These are phyloP conservation scores for Teratosphaeria destructans DNA, from an alignment of 2,329 filamentous ascomycete genomes.

Conservation along the genomic window DNA sequence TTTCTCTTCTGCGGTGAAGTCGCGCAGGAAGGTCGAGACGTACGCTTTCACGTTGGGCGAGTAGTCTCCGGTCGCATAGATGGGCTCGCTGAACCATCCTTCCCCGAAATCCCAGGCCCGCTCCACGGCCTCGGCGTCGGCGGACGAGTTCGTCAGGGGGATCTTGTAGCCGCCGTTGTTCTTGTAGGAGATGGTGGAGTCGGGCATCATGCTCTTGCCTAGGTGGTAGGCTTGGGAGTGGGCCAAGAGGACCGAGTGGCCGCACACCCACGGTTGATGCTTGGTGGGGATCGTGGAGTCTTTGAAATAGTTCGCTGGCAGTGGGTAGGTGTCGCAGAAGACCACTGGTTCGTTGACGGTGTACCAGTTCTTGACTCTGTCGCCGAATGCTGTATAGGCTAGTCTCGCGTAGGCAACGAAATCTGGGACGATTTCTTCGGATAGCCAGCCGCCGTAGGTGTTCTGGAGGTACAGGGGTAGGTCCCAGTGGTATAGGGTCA, in stretches of 20 bases:
- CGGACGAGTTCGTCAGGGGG: constrained; percentile 34
- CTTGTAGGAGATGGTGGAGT: constrained; percentile 23
- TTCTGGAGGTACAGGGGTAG: constrained; percentile 67
- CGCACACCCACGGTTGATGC: constrained; percentile 27
- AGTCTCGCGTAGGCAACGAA: constrained; percentile 33
- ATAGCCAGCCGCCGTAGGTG: constrained; percentile 67
- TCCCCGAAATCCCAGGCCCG: constrained; percentile 29
- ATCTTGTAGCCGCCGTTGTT: constrained; percentile 29
- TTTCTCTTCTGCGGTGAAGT: constrained; percentile 25
- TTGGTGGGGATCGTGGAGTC: constrained; percentile 24
- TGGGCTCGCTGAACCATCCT: constrained; percentile 35
- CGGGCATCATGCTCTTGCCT: constrained; percentile 31
- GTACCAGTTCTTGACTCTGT: constrained; percentile 30
- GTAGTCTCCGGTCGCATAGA: constrained; percentile 37
- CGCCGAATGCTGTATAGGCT: constrained; percentile 29
- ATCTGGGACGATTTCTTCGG: constrained; percentile 25
- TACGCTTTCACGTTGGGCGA: constrained; percentile 29
- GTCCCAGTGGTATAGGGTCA: constrained; percentile 86
- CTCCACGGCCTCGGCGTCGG: constrained; percentile 25
- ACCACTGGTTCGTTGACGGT: constrained; percentile 31
- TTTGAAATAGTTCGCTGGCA: constrained; percentile 28
- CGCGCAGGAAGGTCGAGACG: constrained; percentile 22
- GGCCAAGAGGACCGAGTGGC: constrained; percentile 28
- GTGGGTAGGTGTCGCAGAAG: constrained; percentile 11
- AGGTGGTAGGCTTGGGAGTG: constrained; percentile 31